phyloP scores from a whole-genome alignment of 1,139 yeast species.

The Casaregolazyma lundiana region DNA sequence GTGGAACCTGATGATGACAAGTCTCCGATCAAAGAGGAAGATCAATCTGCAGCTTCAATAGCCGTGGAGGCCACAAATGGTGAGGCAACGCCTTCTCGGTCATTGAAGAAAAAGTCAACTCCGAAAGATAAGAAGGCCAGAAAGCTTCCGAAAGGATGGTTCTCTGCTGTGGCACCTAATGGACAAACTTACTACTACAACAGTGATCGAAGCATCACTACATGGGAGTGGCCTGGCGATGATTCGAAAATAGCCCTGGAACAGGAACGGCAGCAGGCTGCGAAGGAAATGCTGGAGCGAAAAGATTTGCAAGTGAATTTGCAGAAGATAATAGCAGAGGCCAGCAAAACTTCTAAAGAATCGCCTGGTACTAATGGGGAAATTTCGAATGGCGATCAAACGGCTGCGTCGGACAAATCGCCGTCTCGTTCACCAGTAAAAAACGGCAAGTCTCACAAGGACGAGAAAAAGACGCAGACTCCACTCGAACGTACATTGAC shows the following conservation, averaged over 20 bases:
- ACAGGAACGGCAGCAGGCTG: slow-evolving; percentile 14
- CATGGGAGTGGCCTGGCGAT: slow-evolving; percentile 55
- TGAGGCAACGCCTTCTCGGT: slow-evolving; percentile 4
- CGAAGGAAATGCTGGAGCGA: slow-evolving; percentile 9
- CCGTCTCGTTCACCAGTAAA: slow-evolving; percentile 15
- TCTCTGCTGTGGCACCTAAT: slow-evolving; percentile 27
- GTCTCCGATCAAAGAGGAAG: slow-evolving; percentile 5
- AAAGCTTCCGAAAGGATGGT: slow-evolving; percentile 38
- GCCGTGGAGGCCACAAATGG: slow-evolving; percentile 6
- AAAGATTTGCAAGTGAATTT: slow-evolving; percentile 25
- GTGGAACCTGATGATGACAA: slow-evolving; percentile 6
- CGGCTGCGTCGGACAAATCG: slow-evolving; percentile 11
- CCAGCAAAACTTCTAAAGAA: slow-evolving; percentile 26
- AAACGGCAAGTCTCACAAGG: slow-evolving; percentile 15
- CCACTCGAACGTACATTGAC: slow-evolving; percentile 32
- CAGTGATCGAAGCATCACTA: slow-evolving; percentile 41
- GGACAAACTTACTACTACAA: slow-evolving; percentile 52
- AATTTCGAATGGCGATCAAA: slow-evolving; percentile 11
- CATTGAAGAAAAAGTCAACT: slow-evolving; percentile 6
- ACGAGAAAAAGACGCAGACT: slow-evolving; percentile 14
- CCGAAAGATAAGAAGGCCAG: slow-evolving; percentile 1
- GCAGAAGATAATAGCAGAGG: slow-evolving; percentile 42
- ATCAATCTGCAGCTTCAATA: slow-evolving; percentile 4
- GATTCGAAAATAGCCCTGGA: slow-evolving; percentile 19
- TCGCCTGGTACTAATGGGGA: background rate